These are phyloP conservation scores for Delonix regia DNA, from an alignment of 306 rosid species.

Conservation along the genomic window DNA sequence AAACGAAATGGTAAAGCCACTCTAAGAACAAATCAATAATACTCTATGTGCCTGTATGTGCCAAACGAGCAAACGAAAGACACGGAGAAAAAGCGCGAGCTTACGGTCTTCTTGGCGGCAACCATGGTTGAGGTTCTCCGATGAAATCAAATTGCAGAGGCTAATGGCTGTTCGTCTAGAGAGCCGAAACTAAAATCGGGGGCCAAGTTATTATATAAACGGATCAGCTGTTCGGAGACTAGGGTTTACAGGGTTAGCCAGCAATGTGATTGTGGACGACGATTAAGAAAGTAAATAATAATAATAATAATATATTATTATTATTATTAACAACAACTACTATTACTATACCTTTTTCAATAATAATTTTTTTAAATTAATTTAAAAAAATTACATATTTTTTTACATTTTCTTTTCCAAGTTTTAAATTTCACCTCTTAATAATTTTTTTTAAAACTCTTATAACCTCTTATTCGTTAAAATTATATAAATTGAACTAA, in stretches of 20 bases:
- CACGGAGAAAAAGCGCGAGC: background rate
- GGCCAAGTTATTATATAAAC: background rate
- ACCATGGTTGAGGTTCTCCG: constrained; percentile 26
- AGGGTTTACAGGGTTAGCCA: background rate
- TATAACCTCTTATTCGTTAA: no score
- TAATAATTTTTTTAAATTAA: no score
- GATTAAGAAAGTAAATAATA: no score
- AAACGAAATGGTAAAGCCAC: background rate
- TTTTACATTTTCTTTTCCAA: no score
- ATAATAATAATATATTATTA: no score
- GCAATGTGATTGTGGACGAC: no score
- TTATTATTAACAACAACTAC: no score
- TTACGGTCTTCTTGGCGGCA: constrained; percentile 49
- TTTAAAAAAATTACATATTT: no score
- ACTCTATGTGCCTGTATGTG: background rate
- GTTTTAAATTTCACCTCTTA: no score
- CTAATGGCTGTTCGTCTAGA: background rate
- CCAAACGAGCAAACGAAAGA: background rate
- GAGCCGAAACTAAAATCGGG: background rate
- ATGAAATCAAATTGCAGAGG: background rate
- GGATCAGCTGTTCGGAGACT: background rate
- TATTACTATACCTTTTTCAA: no score
- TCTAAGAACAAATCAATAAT: background rate
- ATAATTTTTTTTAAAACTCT: no score
- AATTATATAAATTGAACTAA: no score